These are phyloP conservation scores for Cryomyces minteri DNA, from an alignment of 495 filamentous ascomycete genomes.

Conservation along the genomic window DNA sequence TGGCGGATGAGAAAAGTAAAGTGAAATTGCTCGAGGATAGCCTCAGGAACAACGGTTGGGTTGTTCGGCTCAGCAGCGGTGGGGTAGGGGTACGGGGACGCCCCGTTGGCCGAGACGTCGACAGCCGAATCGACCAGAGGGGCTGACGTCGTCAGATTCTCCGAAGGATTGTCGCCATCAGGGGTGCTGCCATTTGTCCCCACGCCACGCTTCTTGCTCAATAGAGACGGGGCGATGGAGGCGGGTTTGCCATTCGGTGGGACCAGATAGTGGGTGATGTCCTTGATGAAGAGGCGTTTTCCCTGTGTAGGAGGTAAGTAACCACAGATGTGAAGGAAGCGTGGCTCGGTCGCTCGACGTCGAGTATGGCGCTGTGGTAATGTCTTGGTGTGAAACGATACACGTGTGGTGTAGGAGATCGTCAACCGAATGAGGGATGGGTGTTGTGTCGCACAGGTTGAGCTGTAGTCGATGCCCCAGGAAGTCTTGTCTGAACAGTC, in stretches of 20 bases:
- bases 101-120: constrained; percentile 8
- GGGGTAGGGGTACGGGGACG: constrained; percentile 35
- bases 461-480: too few relatives aligned
- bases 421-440: background rate
- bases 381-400: too few relatives aligned
- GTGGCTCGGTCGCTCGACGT: too few relatives aligned
- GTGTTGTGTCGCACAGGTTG: too few relatives aligned
- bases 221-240: constrained; percentile 56
- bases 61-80: constrained; percentile 43
- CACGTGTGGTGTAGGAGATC: too few relatives aligned
- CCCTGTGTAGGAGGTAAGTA: constrained; percentile 26
- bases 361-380: too few relatives aligned
- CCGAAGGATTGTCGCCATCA: constrained; percentile 11
- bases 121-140: constrained; percentile 1
- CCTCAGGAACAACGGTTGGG: constrained; percentile 64
- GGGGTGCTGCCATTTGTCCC: constrained; percentile 25
- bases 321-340: background rate
- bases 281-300: constrained; percentile 94
- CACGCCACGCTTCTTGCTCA: constrained; percentile 40
- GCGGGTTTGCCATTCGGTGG: constrained; percentile 51
- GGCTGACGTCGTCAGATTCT: background rate
- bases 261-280: constrained; percentile 78
- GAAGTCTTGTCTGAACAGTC: too few relatives aligned
- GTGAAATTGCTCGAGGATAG: constrained; percentile 55
- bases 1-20: constrained; percentile 97